Evolutionary conservation across 2,329 filamentous ascomycete species (phyloP), one percentile per base, ranked within the genome.

Genomic region (Calonectria multiphialidica): DNA sequence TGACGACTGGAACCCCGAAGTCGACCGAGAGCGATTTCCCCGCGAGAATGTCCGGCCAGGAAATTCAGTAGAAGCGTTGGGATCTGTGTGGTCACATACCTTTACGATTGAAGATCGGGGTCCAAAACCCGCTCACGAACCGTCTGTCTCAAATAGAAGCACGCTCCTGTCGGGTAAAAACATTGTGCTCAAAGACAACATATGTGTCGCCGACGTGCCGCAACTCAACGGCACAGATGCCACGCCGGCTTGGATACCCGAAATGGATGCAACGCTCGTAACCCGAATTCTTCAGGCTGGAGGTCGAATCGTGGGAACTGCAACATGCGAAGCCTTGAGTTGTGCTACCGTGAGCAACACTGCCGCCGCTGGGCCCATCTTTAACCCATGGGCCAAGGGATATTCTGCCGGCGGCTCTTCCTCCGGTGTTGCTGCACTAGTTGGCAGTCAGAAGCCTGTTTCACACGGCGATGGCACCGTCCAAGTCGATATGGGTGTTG

Each of bases 301-400:
- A 23, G 55, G 55, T 12, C 35, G 55, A 13, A 28, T 59, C 6
- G 55, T 59, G 3, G 55, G 55, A 40, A 59, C 55, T 25, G 55
- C 55, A 35, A 59, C 55, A 7, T 59, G 55, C 55, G 55, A 59
- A 18, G 55, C 55, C 23, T 13, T 59, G 15, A 59, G 61, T 15
- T 64, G 61, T 18, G 61, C 61, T 3, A 64, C 61, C 6, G 61
- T 50, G 3, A 64, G 61, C 44, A 64, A 49, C 21, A 64, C 61
- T 28, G 61, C 61, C 7, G 30, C 61, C n/a, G 30, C 21, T 88
- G 87, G 21, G 85, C 81, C 37, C 87, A 85, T 71, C 88, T 86
- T 71, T 89, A 63, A 42, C 80, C 76, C 30, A 86, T 78, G 45
- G 85, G 76, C 81, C 81, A 87, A 47, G 61, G 44, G 61, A 10